Base-by-base conservation (phyloP, 2,329 filamentous ascomycete genomes). In the Trichoderma breve region DNA sequence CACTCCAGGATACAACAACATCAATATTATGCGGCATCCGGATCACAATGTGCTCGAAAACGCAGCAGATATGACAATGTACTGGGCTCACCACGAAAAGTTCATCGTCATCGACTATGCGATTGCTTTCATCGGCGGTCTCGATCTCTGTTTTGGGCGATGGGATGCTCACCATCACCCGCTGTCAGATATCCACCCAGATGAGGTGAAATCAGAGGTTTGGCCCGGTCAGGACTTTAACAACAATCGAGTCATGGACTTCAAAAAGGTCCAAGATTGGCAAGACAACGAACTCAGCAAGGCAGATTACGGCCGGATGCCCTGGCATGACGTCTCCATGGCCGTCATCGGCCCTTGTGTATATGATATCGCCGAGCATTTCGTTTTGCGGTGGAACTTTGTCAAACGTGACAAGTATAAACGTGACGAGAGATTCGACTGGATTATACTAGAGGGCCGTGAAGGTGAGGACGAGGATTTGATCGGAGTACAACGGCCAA, bases 161-260 rank as follows among this genome's bases (percentile, higher is more conserved):
- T 98, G 95, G 95, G 96, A 99, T 78, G 88, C 88, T 70, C 89
- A 92, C 74, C 93, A 97, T 78, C 96, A 98, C 82, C 88, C 91
- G 1, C 86, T 98, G 15, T 88, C 95, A 1, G 96, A 98, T 80
- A 90, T 95, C 0, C 95, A 98, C 79, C 95, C 95, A 0, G 90
- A 91, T 57, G 93, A 93, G 24, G 88, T 97, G 21, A 85, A 88
- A 15, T 89, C 95, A 70, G 95, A 98, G 80, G 86, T 98, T 24
- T 99, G 94, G 86, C 95, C 96, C 0, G 96, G 96, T 0, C 96
- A 99, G 79, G 96, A 99, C 78, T 98, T 97, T 85, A 98, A 98
- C 82, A 98, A 98, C 82, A 98, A 97, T 80, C 90, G 95, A 47
- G 91, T 98, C 76, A 93, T 97, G 91, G 96, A 99, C 78, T 99